Evolutionary conservation across 208 protist genomes (phyloP), one percentile per base, ranked within the genome.

Genomic region (Acanthamoeba lenticulata): DNA sequence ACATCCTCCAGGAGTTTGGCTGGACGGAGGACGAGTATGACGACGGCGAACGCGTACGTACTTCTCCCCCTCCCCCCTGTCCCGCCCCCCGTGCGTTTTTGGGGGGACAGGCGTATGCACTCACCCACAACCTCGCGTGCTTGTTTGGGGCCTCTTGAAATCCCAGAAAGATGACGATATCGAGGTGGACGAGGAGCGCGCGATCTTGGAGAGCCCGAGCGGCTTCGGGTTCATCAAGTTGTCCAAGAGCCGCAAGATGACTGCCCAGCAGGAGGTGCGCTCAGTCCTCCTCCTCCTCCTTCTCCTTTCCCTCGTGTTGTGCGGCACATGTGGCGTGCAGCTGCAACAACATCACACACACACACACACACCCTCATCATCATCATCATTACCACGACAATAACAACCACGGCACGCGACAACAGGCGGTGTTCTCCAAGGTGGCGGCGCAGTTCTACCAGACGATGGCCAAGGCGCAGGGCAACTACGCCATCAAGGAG

Each of bases 391-490:
- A 49, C 45, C 45, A 19, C 9, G 5, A 15, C 45, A 49, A n/a
- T n/a, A n/a, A n/a, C n/a, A 6, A 69, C 29, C 60, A 27, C 60
- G 27, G 9, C 11, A 29, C 5, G 5, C 11, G 6, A 13, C 19
- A 15, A 7, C 67, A 94, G 55, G 85, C 5, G 13, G 55, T 36
- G 32, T 94, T 67, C 27, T 57, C 55, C 38, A 60, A 86, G 32
- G 92, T 49, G 29, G 49, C 49, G 5, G 32, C 92, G 3, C 79
- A 93, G 29, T 94, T 94, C 60, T 94, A 92, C 44, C 92, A 94
- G 92, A 94, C 92, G 3, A 94, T 94, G 92, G 27, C 74, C 34
- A 94, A 94, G 40, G 92, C 92, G 6, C 92, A 94, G 40, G 92
- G n/a, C 27, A 94, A 94, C 79, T 94, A 92, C 38, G 3, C 34